Evolutionary conservation across 768 basidiomycete genomes (phyloP), one percentile per base, ranked within the genome.

Genomic region (Tricholoma matsutake): DNA sequence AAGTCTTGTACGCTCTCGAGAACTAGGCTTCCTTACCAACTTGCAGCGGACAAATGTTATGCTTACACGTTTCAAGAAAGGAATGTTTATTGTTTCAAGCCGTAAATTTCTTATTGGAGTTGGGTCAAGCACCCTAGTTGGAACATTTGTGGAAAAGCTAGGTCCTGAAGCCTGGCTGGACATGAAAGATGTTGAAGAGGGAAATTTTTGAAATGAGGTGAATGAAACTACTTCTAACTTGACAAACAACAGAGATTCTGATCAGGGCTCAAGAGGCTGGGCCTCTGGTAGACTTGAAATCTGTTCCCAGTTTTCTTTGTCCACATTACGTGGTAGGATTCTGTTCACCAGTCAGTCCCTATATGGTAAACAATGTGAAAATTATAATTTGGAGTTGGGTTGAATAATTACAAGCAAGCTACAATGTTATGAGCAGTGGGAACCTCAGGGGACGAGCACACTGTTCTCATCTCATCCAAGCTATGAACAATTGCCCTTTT

Each of bases 41-140:
- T 64, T 79, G 9, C 81, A 87, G 29, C 81, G 92, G 16, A 87
- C 89, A 57, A 94, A 94, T 86, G 92, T 94, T 60, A 92, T 94
- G 91, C 85, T 94, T 7, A 88, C 86, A 52, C 83, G 92, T 37
- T 92, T 88, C 79, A 88, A 88, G 70, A 78, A 74, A 54, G 87
- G 86, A 31, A 93, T 94, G 91, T 85, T 86, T 60, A 88, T 94
- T 65, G 77, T 88, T 56, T 79, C 87, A 20, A 89, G 79, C 65
- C 76, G 77, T 63, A 74, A 75, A 16, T 94, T 93, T 68, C 75
- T 94, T 41, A 64, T 68, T n/a, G 81, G 81, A 9, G 67, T 72
- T 67, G 91, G 84, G 55, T 70, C 74, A n/a, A 64, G 70, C 5
- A 79, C 78, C 35, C 67, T 85, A 60, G 81, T 81, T 62, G 82